These are phyloP conservation scores for Ochetophila trinervis DNA, from an alignment of 306 rosid genomes.

Conservation along the genomic window DNA sequence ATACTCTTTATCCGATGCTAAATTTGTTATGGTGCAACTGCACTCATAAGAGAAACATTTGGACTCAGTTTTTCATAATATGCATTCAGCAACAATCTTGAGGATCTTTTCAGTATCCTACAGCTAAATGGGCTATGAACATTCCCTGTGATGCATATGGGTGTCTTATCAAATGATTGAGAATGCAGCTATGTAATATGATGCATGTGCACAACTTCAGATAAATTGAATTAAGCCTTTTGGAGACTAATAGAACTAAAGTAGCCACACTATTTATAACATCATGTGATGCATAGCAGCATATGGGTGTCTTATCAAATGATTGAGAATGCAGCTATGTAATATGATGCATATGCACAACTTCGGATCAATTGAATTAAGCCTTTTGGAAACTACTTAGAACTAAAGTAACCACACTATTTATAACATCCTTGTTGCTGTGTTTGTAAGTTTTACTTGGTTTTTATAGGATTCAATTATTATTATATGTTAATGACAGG, in stretches of 20 bases:
- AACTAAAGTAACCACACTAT: conserved; percentile 1
- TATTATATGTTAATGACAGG: conserved; percentile 16
- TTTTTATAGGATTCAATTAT: neutral
- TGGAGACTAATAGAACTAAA: neutral
- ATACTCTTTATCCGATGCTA: conserved; percentile 22
- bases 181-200: neutral
- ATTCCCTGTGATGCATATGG: neutral
- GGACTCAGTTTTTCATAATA: neutral
- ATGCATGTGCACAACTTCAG: neutral
- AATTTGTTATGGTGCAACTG: conserved; percentile 13
- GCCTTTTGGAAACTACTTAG: neutral
- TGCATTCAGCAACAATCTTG: conserved; percentile 1
- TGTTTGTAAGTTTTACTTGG: conserved; percentile 13
- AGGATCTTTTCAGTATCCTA: conserved; percentile 3
- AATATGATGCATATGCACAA: neutral
- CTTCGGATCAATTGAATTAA: neutral
- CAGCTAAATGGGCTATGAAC: neutral
- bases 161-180: conserved; percentile 13
- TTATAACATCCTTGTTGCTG: neutral
- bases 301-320: conserved; percentile 2
- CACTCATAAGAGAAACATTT: neutral
- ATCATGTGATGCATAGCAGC: neutral
- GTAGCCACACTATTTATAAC: neutral
- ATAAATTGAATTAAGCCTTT: neutral
- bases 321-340: conserved; percentile 10